Base-by-base conservation (phyloP, 148 eudicot genomes). In the Rhododendron ferrugineum region DNA sequence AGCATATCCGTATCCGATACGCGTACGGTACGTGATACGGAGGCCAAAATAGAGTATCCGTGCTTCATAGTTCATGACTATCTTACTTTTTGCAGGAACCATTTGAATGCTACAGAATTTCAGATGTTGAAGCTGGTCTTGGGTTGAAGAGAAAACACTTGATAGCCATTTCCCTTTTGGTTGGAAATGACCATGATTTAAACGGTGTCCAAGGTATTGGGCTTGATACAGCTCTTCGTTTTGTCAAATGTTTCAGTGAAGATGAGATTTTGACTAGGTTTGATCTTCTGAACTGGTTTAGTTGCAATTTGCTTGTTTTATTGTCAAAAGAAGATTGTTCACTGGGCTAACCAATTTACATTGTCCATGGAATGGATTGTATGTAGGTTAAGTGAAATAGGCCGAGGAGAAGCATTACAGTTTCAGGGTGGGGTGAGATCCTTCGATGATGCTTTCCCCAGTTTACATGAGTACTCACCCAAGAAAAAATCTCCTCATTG, bases 191-290 rank as follows among this genome's bases (percentile, higher is more conserved):
- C 85, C 92, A 93, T 84, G 91, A 95, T 85, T 85, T 95, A 83
- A 94, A 87, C 37, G 99, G 99, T 26, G 95, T 95, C 84, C 93
- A 86, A 86, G 98, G 99, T 82, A 89, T 97, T 87, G 99, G 99
- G 85, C 46, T 93, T 81, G 98, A 97, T 26, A 91, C 94, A 50
- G 98, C 99, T 82, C 89, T 95, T 88, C 98, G 96, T 82, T 94
- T 97, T 79, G 95, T 97, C 64, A 93, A 92, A 91, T 88, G 81
- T 49, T 97, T 91, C 84, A 66, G 84, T 77, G 98, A 97, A 86
- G 94, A 91, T 89, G 95, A 97, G 91, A 89, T 95, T 80, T 87
- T 97, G 88, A 85, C 89, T 79, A 94, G 96, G 99, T 95, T 83
- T 78, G 87, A 20, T 86, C 70, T 84, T 70, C 84, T 86, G 56